Evolutionary conservation across 139 green algal genomes (phyloP).

Genomic region (Ettlia oleoabundans): DNA sequence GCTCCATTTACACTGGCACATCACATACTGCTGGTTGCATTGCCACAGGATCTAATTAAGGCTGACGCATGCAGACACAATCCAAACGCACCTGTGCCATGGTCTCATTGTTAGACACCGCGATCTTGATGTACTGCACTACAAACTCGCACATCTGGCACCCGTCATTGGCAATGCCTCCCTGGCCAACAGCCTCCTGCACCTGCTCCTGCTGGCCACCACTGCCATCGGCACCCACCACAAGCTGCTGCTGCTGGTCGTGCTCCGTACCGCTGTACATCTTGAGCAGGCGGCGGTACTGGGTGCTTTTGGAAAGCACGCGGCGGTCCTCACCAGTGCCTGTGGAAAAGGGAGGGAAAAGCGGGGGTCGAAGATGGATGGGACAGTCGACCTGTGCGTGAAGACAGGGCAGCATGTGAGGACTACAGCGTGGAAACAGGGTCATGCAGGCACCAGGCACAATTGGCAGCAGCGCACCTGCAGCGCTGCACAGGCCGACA

Average conservation of each 20-base stretch:
- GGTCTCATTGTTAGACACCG: slow-evolving; percentile 81
- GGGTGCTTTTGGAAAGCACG: slow-evolving; percentile 9
- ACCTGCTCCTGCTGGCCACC: neutral
- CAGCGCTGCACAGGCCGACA: slow-evolving; percentile 45
- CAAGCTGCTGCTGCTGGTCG: neutral
- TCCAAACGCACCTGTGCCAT: slow-evolving; percentile 23
- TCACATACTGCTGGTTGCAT: too few relatives aligned
- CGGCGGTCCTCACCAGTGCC: slow-evolving; percentile 1
- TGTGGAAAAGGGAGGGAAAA: neutral
- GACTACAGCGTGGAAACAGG: too few relatives aligned
- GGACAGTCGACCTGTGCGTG: too few relatives aligned
- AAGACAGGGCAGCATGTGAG: too few relatives aligned
- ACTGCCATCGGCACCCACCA: neutral
- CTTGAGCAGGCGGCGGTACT: slow-evolving; percentile 41
- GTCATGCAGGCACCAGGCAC: neutral
- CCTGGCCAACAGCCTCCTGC: neutral
- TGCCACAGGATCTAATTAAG: too few relatives aligned
- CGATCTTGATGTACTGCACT: slow-evolving; percentile 82
- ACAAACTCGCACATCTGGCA: slow-evolving; percentile 88
- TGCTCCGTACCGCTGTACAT: neutral
- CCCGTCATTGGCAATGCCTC: slow-evolving; percentile 27
- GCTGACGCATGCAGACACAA: too few relatives aligned
- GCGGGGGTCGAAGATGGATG: neutral
- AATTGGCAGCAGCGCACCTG: neutral
- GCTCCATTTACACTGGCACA: too few relatives aligned